Percentiles rank a stretch among this genome's conserved stretches.
These are phyloP conservation scores for Dalbergia cultrata DNA, from an alignment of 306 rosid species.

Conservation along the genomic window DNA sequence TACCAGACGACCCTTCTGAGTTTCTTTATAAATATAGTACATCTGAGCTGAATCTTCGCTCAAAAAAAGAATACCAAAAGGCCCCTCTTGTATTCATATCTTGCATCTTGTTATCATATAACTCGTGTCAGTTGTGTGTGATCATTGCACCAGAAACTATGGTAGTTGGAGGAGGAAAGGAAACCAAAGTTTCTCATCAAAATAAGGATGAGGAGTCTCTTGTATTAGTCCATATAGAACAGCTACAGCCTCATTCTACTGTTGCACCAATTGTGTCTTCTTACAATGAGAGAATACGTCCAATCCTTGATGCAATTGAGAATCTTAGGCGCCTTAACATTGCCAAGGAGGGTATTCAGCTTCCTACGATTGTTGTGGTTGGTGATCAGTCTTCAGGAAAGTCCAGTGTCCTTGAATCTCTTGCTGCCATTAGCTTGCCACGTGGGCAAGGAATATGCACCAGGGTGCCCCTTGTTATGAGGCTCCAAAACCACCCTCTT, in stretches of 20 bases:
- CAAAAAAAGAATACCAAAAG: neutral
- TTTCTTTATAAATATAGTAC: conserved; percentile 15
- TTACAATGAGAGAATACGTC: conserved; percentile 55
- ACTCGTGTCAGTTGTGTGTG: neutral
- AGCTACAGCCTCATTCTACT: neutral
- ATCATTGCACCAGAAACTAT: neutral
- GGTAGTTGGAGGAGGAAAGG: neutral
- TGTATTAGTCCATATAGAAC: conserved; percentile 22
- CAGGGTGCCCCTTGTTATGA: conserved; percentile 62
- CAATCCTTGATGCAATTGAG: conserved; percentile 58
- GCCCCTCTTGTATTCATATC: neutral
- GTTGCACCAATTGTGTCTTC: conserved; percentile 50
- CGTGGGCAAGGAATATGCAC: conserved; percentile 78
- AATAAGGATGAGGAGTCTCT: neutral
- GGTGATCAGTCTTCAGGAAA: conserved; percentile 59
- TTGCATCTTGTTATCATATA: neutral
- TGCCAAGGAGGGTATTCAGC: conserved; percentile 61
- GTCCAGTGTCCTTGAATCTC: conserved; percentile 62
- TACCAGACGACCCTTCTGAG: no score
- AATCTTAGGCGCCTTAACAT: conserved; percentile 52
- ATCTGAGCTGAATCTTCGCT: neutral
- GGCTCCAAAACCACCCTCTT: conserved; percentile 57
- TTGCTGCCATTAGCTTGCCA: conserved; percentile 63
- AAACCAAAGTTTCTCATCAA: neutral
- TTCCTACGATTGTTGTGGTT: conserved; percentile 64